Conservation (phyloP, 805 yeast genomes). For the Pichia sporocuriosa region DNA sequence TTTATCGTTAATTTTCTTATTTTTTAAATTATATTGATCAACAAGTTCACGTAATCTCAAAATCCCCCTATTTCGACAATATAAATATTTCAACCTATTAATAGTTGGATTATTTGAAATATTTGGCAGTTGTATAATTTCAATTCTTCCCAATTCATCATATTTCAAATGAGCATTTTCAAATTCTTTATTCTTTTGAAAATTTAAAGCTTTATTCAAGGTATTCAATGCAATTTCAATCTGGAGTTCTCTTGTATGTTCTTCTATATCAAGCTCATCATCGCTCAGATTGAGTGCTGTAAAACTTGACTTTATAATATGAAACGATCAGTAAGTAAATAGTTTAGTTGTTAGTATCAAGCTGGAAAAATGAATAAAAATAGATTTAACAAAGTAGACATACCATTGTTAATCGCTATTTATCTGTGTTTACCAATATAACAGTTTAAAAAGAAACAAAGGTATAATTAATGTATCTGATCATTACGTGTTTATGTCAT, state of each 20-base stretch:
- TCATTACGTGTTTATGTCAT: too few relatives aligned
- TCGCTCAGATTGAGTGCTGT: constrained; percentile 74
- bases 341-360: constrained; percentile 1
- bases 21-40: neutral
- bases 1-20: neutral
- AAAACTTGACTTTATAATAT: constrained; percentile 51
- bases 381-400: too few relatives aligned
- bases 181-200: constrained; percentile 47
- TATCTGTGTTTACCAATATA: too few relatives aligned
- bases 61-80: constrained; percentile 76
- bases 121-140: constrained; percentile 47
- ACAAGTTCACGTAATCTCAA: constrained; percentile 40
- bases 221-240: constrained; percentile 76
- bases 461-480: too few relatives aligned
- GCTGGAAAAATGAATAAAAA: neutral
- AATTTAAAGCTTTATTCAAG: constrained; percentile 62
- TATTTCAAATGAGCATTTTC: constrained; percentile 49
- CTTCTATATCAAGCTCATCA: constrained; percentile 76
- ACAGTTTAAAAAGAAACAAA: too few relatives aligned
- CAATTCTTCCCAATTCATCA: constrained; percentile 57
- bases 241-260: constrained; percentile 87
- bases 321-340: too few relatives aligned
- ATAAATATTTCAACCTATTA: constrained; percentile 66
- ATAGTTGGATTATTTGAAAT: constrained; percentile 53
- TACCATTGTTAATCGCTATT: too few relatives aligned